Base-by-base conservation (phyloP, 176 grass and related monocot species). In the Juncus effusus region DNA sequence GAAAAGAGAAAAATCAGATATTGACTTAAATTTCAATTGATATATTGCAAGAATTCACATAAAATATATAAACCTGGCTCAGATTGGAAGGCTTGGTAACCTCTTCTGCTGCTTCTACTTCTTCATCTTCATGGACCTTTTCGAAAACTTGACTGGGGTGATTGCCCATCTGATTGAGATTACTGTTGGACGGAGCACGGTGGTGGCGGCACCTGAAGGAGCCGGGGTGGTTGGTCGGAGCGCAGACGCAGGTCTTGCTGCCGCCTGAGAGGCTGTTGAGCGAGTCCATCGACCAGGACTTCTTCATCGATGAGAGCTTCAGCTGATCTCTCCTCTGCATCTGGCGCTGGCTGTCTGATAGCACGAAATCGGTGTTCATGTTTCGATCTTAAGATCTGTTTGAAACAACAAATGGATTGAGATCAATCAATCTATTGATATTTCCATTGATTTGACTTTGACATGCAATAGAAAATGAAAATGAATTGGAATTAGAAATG, bases 201-300 rank as follows among this genome's bases (percentile, higher is more conserved):
- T 95, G 90, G 80, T 95, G 77, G 65, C 82, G 88, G 80, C 90
- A 89, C n/a, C 82, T 74, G 70, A 95, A 95, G 12, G 90, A 95
- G 7, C 90, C 90, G 14, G 74, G 60, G 60, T 95, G 90, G 64
- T 82, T 89, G 64, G 90, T 95, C 36, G 90, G 86, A 36, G 85
- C 85, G 52, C 90, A 95, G 38, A 95, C 63, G 64, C 90, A 89
- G 13, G 86, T 62, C 51, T 41, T 81, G 68, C 56, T 51, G 57
- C 67, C 40, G 11, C 63, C 61, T 3, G 50, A 37, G 78, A 72
- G 5, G 82, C 68, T 77, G 61, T 78, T 66, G 62, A 90, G 83
- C 10, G 90, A 95, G 54, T 95, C 90, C 52, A 64, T 90, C 61
- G 86, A 95, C 90, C 85, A 89, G 9, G 90, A 81, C 40, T 81